Conservation (phyloP, 345 rosid genomes). For the Gossypium turneri region DNA sequence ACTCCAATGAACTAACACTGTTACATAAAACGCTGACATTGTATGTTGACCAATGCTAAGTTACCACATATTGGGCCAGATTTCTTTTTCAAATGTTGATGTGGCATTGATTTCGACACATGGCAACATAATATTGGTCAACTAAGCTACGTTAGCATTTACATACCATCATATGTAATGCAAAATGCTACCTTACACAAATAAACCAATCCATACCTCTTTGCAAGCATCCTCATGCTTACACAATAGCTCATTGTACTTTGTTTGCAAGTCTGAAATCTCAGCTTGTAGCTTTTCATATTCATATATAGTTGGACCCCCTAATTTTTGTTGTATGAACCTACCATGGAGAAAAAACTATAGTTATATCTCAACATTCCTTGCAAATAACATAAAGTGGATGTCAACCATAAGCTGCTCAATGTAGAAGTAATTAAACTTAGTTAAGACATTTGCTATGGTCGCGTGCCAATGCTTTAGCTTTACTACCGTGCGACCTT, state of each 20-base stretch:
- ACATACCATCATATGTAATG: background rate
- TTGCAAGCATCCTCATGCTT: constrained; percentile 63
- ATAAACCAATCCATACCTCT: constrained; percentile 41
- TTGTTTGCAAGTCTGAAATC: constrained; percentile 56
- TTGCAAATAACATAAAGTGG: background rate
- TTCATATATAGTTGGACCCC: constrained; percentile 68
- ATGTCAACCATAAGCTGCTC: background rate
- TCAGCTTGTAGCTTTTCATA: constrained; percentile 85
- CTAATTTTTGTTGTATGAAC: constrained; percentile 80
- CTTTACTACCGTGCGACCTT: too few relatives aligned
- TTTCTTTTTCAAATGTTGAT: background rate
- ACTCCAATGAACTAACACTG: background rate
- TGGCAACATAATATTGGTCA: background rate
- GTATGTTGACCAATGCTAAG: background rate
- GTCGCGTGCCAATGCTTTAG: too few relatives aligned
- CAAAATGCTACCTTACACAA: background rate
- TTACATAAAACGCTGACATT: background rate
- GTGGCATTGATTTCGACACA: background rate
- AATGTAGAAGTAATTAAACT: too few relatives aligned
- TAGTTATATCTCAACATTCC: background rate
- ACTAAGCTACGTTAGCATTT: background rate
- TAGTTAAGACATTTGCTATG: too few relatives aligned
- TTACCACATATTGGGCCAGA: background rate
- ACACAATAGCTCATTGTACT: constrained; percentile 64
- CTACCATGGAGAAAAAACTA: constrained; percentile 29